phyloP scores from a whole-genome alignment of 371 early-diverging fungal species.

The Amoeboaphelidium protococcarum region DNA sequence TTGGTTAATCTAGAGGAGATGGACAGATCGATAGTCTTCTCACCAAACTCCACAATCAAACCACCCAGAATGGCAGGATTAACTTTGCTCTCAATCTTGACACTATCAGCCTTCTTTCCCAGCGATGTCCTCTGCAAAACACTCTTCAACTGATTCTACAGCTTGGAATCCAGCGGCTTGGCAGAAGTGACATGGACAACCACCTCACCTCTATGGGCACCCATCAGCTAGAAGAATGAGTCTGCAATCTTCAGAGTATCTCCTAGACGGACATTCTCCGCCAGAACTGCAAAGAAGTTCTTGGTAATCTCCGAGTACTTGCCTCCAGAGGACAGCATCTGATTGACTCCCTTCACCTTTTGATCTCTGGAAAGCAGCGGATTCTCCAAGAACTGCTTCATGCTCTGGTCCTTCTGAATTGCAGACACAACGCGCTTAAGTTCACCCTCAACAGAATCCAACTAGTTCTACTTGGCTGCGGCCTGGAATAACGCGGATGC shows the following conservation, averaged over 20 bases:
- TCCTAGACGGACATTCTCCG: slow-evolving; percentile 76
- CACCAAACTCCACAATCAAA: slow-evolving; percentile 82
- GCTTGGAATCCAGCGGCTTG: slow-evolving; percentile 14
- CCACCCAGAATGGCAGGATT: slow-evolving; percentile 85
- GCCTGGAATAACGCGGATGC: slow-evolving; percentile 90
- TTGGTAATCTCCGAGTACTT: slow-evolving; percentile 46
- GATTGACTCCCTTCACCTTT: slow-evolving; percentile 45
- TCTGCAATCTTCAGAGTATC: slow-evolving; percentile 51
- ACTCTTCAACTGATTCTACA: neutral
- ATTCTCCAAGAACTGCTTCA: slow-evolving; percentile 49
- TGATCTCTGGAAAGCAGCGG: slow-evolving; percentile 48
- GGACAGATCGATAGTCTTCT: slow-evolving; percentile 90
- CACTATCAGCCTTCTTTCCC: neutral
- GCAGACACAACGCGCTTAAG: slow-evolving; percentile 31
- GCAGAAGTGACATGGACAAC: slow-evolving; percentile 70
- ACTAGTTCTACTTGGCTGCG: slow-evolving; percentile 49
- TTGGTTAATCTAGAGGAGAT: slow-evolving; percentile 77
- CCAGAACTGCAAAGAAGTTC: slow-evolving; percentile 68
- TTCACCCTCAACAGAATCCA: slow-evolving; percentile 64
- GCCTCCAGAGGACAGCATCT: slow-evolving; percentile 26
- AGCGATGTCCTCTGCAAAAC: neutral
- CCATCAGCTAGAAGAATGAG: slow-evolving; percentile 56
- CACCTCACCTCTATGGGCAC: slow-evolving; percentile 73
- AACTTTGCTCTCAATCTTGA: slow-evolving; percentile 8
- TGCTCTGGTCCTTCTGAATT: slow-evolving; percentile 38